Evolutionary conservation across 139 green algal species (phyloP), one percentile per base, ranked within the genome.

Genomic region (Haematococcus lacustris): DNA sequence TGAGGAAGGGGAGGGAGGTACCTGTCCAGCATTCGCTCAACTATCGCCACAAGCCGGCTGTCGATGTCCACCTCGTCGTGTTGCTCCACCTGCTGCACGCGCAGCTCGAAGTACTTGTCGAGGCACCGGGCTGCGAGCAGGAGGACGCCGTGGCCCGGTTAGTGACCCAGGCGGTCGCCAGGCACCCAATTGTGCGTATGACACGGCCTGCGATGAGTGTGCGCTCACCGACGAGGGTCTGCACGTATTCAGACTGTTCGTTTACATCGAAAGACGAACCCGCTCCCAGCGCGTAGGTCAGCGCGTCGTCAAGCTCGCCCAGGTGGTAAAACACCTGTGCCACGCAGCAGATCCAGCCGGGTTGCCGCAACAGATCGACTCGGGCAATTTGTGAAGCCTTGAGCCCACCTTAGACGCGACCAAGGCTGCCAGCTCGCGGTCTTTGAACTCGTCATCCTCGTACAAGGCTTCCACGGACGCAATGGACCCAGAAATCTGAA

Each of bases 251-350:
- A 21, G 81, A 92, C 51, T 82, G 70, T 41, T 96, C 91, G 41
- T 81, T 85, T 32, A 98, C 87, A 71, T 98, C 88, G 75, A 99
- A 99, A n/a, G 97, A 83, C 7, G 34, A 38, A 30, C 92, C 95
- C 13, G 95, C 94, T 17, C 90, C 88, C 26, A 99, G 86, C 0
- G 95, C 95, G 75, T 98, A 99, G 2, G 78, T 90, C 3, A 99
- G 81, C 2, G 95, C 92, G 68, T 98, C 95, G 64, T 97, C 86
- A 21, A 99, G 84, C 80, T 98, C 96, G 4, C 93, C 93, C 25
- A 99, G 86, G 77, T 99, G 91, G 78, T 98, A 99, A 70, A 98
- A 99, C 17, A 98, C 94, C 94, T 98, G 91, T 39, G 2, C 17
- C 47, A n/a, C 59, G 6, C 6, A 66, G 59, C 21, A n/a, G 23